Conservation (phyloP, 352 stramenopile species). For the Pythium utonaiense region DNA sequence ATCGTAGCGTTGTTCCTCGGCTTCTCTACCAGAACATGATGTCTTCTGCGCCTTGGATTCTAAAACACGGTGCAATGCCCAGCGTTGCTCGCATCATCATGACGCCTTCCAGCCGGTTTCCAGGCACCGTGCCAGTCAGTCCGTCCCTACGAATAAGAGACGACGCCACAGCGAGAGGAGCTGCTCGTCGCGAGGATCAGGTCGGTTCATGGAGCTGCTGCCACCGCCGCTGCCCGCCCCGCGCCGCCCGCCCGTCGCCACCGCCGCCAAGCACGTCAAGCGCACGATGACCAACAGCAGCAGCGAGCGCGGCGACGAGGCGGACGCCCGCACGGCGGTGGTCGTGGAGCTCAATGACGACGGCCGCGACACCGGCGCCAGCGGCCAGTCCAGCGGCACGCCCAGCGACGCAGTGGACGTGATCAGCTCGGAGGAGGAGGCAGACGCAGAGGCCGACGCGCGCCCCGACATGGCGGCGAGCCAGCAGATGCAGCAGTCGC, state of each 20-base stretch:
- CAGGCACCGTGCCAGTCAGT: not conserved
- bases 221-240: not conserved
- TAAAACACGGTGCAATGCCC: not conserved
- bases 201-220: not conserved
- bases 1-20: not conserved
- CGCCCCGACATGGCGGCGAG: too few relatives aligned
- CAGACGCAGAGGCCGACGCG: not conserved
- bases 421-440: not conserved
- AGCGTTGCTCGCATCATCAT: constrained; percentile 4
- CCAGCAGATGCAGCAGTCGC: not conserved
- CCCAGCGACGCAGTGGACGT: not conserved
- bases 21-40: not conserved
- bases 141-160: not conserved
- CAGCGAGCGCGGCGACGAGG: constrained; percentile 8
- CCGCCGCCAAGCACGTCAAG: not conserved
- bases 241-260: not conserved
- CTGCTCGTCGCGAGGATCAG: too few relatives aligned
- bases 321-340: not conserved
- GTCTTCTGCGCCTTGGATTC: not conserved
- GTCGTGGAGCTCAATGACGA: too few relatives aligned
- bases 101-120: not conserved
- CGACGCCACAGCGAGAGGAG: too few relatives aligned
- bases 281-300: constrained; percentile 19
- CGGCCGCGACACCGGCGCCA: not conserved
- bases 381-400: not conserved